Evolutionary conservation across 345 rosid genomes (phyloP), one percentile per base, ranked within the genome.

Genomic region (Rubroshorea leprosula): DNA sequence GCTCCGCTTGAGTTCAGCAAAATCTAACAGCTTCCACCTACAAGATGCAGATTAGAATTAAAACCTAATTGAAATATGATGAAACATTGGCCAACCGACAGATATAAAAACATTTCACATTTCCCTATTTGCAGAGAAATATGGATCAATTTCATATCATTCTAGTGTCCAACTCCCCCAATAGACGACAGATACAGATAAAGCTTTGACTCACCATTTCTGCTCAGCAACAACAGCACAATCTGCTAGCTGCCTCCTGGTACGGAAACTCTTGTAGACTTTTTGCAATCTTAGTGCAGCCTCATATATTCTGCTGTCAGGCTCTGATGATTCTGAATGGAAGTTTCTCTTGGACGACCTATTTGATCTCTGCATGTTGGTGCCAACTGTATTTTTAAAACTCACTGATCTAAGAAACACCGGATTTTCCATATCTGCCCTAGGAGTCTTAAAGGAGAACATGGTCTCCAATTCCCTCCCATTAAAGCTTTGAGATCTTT

Each of bases 1-100:
- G 72, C 94, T 90, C 63, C 83, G 76, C 72, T 85, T 91, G 47
- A 91, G 96, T 52, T 91, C 95, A 0, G 94, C 96, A 53, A 91
- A 91, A 70, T 91, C 98, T 60, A 91, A 80, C 57, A 88, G 70
- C 64, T 84, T 90, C 96, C 96, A 88, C 96, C 96, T 88, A 20
- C 20, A 72, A 47, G 74, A 44, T 26, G 47, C 43, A 49, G 20
- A 23, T 54, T 31, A 48, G 51, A 45, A 10, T 48, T 22, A 52
- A 47, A 38, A 0, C 27, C 16, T 16, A 8, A 18, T 17, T 23
- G 17, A 4, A 55, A 16, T 16, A 48, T 35, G 23, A 48, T 14
- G 10, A 25, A 14, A 52, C 9, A 4, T 24, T 35, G 31, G 60
- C 31, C 58, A 22, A 57, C 23, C 22, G 7, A 38, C 16, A 23